Base-by-base conservation (phyloP, 2,329 filamentous ascomycete genomes). In the Claviceps spartinae region DNA sequence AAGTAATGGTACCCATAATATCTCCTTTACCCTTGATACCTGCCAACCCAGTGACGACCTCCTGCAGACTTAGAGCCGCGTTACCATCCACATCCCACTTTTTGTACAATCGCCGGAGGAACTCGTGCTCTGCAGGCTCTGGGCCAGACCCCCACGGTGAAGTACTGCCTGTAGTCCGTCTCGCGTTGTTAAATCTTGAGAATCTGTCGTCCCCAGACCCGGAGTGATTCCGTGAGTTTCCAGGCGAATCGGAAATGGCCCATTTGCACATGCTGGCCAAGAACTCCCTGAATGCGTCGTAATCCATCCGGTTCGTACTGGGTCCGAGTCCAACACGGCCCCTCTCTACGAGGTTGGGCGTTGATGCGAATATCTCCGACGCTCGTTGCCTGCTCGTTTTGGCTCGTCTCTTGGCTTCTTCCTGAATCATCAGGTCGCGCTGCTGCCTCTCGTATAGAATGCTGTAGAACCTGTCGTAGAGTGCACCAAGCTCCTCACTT, bases 1-100 rank as follows among this genome's bases (percentile, higher is more conserved):
- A 97, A 54, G 83, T 93, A 62, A 98, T 97, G 54, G 87, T 93
- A 34, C 88, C 88, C 91, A 98, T 96, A 58, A 98, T 96, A 67
- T 98, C 93, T 47, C 85, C 83, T 52, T 86, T 89, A 8, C 93
- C 91, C 66, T 95, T 97, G 62, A 98, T 88, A 14, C 86, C 82
- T 2, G 91, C 90, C 46, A 98, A 74, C 0, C 93, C 93, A 18
- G 85, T 85, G 5, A 97, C 93, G 2, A 98, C 88, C 59, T 97
- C 88, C 62, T 95, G 89, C 48, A 98, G 71, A 18, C 83, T 94
- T 56, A 98, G 70, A 1, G 84, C 82, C n/a, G 83, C 84, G 34
- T 78, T 82, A 50, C 81, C 81, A 55, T 90, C 85, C 5, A 81
- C 77, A 63, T 96, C 88, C 93, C 93, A 98, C 54, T 86, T 85